Conservation (phyloP, 2,329 filamentous ascomycete genomes). For the Beauveria sp. region DNA sequence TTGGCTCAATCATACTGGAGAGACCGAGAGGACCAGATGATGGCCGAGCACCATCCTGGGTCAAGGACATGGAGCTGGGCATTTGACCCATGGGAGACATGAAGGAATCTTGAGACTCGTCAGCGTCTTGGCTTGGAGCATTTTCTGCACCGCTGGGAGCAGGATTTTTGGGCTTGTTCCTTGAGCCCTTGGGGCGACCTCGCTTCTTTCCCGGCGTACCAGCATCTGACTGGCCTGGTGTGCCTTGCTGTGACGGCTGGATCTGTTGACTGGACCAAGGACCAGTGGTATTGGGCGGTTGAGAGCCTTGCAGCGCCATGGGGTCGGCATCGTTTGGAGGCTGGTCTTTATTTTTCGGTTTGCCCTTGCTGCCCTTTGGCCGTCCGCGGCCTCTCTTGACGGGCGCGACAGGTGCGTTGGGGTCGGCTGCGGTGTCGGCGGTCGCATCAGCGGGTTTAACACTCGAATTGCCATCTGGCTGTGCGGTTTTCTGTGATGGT, state of each 20-base stretch:
- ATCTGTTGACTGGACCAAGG: slow-evolving; percentile 2
- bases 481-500: not conserved
- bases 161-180: slow-evolving; percentile 29
- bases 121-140: not conserved
- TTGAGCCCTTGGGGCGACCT: slow-evolving; percentile 39
- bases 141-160: not conserved
- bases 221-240: slow-evolving; percentile 14
- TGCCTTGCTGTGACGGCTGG: slow-evolving; percentile 1
- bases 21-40: not conserved
- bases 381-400: slow-evolving; percentile 42
- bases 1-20: slow-evolving; percentile 7
- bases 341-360: slow-evolving; percentile 40
- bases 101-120: slow-evolving; percentile 6
- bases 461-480: not conserved
- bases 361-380: slow-evolving; percentile 52
- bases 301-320: not conserved
- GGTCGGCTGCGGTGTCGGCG: not conserved
- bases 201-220: slow-evolving; percentile 23
- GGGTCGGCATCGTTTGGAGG: not conserved
- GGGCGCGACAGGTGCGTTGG: slow-evolving; percentile 12
- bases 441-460: not conserved
- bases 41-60: not conserved
- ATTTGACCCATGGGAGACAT: slow-evolving; percentile 3
- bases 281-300: not conserved
- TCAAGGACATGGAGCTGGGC: slow-evolving; percentile 1